Evolutionary conservation across 352 stramenopile species (phyloP), one percentile per base, ranked within the genome.

Genomic region (Phytophthora foliorum): DNA sequence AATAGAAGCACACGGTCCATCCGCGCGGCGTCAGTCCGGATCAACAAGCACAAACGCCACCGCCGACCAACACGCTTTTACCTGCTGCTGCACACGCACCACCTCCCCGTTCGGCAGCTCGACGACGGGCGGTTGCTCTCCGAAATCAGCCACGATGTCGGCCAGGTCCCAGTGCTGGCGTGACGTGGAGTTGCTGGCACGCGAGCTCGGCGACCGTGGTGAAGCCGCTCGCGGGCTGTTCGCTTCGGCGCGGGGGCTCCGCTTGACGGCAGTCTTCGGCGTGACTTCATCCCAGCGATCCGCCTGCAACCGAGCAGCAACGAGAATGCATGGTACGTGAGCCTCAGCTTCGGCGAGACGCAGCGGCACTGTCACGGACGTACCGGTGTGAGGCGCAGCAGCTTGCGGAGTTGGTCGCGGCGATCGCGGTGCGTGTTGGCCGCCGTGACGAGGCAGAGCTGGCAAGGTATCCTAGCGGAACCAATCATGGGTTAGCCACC

Each of bases 401-500:
- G 31, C 21, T 52, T 66, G 42, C 77, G 75, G 46, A 85, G 55
- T 32, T 77, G 60, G 31, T 85, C 72, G 16, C 77, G 74, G 6
- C 74, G 77, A 27, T 53, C 58, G 42, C 72, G 74, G 49, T 85
- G 77, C 41, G 64, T 79, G 65, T 83, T 48, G 27, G 46, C 54
- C n/a, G 34, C n/a, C 41, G 60, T 74, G 67, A 72, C 68, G 50
- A 71, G 48, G 63, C 54, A 54, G 72, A 64, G 57, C 55, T 77
- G 72, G 67, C 63, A 52, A 56, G 63, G n/a, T 6, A 24, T 27
- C 24, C 56, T 79, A 58, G 13, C 16, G 41, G 46, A 62, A 57
- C 52, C 59, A 74, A 70, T 66, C 60, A 59, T 36, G n/a, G 13
- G 58, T 73, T 55, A 73, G 58, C 46, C 56, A 67, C 49, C 63